phyloP scores from a whole-genome alignment of 371 early-diverging fungal species.

The Cokeromyces recurvatus region DNA sequence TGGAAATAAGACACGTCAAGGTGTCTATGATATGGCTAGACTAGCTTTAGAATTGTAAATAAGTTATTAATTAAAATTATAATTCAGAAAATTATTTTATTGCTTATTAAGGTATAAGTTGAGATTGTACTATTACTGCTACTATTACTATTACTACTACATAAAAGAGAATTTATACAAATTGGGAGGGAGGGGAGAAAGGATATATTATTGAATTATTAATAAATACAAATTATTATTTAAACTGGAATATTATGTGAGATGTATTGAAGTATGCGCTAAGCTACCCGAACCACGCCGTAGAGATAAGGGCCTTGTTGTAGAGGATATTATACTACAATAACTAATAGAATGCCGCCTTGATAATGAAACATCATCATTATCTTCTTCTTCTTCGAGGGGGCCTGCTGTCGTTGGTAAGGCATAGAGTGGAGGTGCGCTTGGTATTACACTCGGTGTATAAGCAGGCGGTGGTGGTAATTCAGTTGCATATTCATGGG shows the following conservation, averaged over 20 bases:
- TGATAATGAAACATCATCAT: not conserved
- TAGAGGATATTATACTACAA: conserved; percentile 1
- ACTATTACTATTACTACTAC: too few species aligned
- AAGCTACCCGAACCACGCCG: conserved; percentile 15
- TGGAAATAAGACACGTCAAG: conserved; percentile 46
- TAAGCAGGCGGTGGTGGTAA: conserved; percentile 30
- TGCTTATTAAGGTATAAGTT: too few species aligned
- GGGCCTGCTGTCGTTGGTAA: conserved; percentile 4
- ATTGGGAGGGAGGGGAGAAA: too few species aligned
- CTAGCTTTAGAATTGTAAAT: conserved; percentile 44
- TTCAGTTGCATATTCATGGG: conserved; percentile 4
- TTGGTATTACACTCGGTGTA: conserved; percentile 19
- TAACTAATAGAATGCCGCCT: conserved; percentile 17
- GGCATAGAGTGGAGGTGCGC: conserved; percentile 24
- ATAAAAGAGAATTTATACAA: too few species aligned
- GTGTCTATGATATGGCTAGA: conserved; percentile 46
- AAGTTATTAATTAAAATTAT: too few species aligned
- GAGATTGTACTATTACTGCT: too few species aligned
- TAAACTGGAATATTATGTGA: too few species aligned
- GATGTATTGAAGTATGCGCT: conserved; percentile 1
- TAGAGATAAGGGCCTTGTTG: conserved; percentile 6
- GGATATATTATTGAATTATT: too few species aligned
- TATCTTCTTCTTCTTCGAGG: not conserved
- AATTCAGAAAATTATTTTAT: too few species aligned
- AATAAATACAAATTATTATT: too few species aligned